Conservation (phyloP, 331 rosid genomes). For the Rosa hybrid region DNA sequence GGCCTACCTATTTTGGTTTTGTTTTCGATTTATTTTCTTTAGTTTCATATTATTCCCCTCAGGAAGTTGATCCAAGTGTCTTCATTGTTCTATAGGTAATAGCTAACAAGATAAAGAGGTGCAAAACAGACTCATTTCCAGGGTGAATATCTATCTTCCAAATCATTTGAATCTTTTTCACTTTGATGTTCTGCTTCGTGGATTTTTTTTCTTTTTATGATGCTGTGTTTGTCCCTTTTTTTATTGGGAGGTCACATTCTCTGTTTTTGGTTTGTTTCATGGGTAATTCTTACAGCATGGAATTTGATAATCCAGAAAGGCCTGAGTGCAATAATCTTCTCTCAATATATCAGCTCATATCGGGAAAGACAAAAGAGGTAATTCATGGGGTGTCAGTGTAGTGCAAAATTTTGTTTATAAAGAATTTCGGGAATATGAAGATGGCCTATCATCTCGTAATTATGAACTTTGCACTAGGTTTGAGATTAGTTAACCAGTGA, state of each 20-base stretch:
- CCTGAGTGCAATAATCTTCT: constrained; percentile 97
- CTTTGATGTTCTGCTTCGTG: constrained; percentile 13
- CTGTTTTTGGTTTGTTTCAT: constrained; percentile 29
- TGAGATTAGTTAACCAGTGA: constrained; percentile 4
- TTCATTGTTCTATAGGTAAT: constrained; percentile 63
- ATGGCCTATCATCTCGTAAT: constrained; percentile 17
- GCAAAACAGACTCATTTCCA: constrained; percentile 90
- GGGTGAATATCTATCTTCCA: constrained; percentile 55
- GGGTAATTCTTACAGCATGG: constrained; percentile 61
- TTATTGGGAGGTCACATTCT: constrained; percentile 18
- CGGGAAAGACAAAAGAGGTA: constrained; percentile 90
- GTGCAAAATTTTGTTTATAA: not conserved
- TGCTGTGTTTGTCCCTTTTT: not conserved
- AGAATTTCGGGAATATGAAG: constrained; percentile 5
- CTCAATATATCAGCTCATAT: constrained; percentile 79
- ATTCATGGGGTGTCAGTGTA: not conserved
- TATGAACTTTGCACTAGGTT: constrained; percentile 11
- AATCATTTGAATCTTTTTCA: constrained; percentile 29
- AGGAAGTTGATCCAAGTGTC: constrained; percentile 36
- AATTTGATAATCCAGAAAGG: constrained; percentile 87
- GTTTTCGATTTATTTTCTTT: not conserved
- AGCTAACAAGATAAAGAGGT: constrained; percentile 91
- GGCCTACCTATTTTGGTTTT: not conserved
- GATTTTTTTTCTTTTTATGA: not conserved
- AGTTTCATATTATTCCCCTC: constrained; percentile 25